A percentile compares a stretch with the other conserved stretches of the same genome.
These are phyloP conservation scores for Aspergillus thermomutatus DNA, from an alignment of 2,329 filamentous ascomycete species.

Conservation along the genomic window DNA sequence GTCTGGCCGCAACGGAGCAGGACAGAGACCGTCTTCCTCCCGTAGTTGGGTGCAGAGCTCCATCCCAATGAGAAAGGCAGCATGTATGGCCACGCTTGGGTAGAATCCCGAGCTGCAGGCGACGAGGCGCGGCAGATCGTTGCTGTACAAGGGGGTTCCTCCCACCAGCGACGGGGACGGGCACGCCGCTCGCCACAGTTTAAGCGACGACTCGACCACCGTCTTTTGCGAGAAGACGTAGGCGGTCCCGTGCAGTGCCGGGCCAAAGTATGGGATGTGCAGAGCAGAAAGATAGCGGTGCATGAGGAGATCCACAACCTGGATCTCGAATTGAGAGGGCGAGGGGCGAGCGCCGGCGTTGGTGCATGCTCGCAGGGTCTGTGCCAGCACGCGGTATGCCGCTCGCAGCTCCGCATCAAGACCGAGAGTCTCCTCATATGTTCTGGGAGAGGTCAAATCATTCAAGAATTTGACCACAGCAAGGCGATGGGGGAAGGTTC, in stretches of 20 bases:
- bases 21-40: constrained; percentile 25
- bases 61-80: constrained; percentile 17
- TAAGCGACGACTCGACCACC: constrained; percentile 48
- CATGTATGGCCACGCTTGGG: constrained; percentile 16
- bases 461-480: background rate
- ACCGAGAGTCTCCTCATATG: too few species aligned
- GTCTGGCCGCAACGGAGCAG: constrained; percentile 23
- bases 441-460: too few species aligned
- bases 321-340: constrained; percentile 15
- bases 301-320: constrained; percentile 26
- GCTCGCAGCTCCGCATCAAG: constrained; percentile 43
- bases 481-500: constrained; percentile 36
- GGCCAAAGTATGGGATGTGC: constrained; percentile 27
- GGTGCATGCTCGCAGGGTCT: constrained; percentile 18
- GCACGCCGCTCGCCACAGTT: constrained; percentile 38
- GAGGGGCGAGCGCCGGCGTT: background rate
- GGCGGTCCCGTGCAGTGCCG: constrained; percentile 16
- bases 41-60: constrained; percentile 28
- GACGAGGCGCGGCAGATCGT: constrained; percentile 39
- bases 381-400: constrained; percentile 43
- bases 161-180: background rate
- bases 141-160: too few species aligned
- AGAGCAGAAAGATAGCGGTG: constrained; percentile 26
- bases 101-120: constrained; percentile 35
- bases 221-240: constrained; percentile 51